Evolutionary conservation across 345 rosid species (phyloP).

Genomic region (Bruguiera sexangula): DNA sequence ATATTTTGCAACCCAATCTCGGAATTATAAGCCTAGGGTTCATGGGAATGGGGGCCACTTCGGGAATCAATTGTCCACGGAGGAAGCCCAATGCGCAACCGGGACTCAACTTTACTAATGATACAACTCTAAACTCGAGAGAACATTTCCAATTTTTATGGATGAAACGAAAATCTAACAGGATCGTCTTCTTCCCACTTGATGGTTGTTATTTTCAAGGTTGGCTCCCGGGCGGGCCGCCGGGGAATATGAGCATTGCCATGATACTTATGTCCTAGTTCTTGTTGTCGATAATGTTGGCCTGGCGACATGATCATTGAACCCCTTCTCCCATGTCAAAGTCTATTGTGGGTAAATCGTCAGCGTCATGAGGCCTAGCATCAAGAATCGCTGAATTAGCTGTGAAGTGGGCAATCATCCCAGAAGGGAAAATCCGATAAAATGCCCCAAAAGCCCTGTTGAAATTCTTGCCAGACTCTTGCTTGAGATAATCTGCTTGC

Average conservation of each 20-base stretch:
- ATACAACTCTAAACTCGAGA: no score
- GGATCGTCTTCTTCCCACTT: slow-evolving; percentile 14
- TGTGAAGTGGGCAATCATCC: slow-evolving; percentile 22
- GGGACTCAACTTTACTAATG: no score
- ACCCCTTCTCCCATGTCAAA: slow-evolving; percentile 33
- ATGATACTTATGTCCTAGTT: not conserved
- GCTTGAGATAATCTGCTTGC: slow-evolving; percentile 17
- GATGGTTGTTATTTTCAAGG: slow-evolving; percentile 21
- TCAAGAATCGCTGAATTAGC: slow-evolving; percentile 31
- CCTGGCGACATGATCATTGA: slow-evolving; percentile 24
- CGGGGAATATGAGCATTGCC: not conserved
- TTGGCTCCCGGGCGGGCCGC: not conserved
- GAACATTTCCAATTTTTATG: no score
- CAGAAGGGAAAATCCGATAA: slow-evolving; percentile 19
- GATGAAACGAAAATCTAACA: no score
- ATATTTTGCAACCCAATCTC: no score
- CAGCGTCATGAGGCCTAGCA: slow-evolving; percentile 13
- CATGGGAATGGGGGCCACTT: no score
- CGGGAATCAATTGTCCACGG: no score
- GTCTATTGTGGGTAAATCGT: slow-evolving; percentile 20
- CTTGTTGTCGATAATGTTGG: not conserved
- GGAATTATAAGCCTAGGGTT: no score
- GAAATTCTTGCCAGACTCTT: slow-evolving; percentile 17
- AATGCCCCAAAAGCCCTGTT: slow-evolving; percentile 17
- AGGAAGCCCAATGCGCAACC: no score